Evolutionary conservation across 805 yeast genomes (phyloP).

Genomic region (Danielozyma ontarioensis): DNA sequence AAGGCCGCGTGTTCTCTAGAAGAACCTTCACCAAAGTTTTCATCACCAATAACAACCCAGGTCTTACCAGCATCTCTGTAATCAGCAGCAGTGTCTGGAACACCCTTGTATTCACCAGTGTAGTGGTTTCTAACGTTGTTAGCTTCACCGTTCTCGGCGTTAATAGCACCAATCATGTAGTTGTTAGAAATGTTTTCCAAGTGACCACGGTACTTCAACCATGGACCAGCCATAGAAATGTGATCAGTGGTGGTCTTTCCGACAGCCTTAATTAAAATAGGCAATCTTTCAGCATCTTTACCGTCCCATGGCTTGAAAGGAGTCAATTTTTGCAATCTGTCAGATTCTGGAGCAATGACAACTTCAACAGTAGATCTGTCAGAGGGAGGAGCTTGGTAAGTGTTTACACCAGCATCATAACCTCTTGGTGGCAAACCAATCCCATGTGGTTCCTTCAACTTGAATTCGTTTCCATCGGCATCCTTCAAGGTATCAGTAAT

Average conservation of each 20-base stretch:
- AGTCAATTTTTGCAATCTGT: constrained; percentile 89
- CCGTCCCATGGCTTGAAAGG: constrained; percentile 98
- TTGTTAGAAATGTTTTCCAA: constrained; percentile 97
- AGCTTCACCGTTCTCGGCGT: constrained; percentile 93
- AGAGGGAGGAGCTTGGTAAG: constrained; percentile 95
- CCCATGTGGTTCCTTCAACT: constrained; percentile 82
- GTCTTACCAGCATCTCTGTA: constrained; percentile 89
- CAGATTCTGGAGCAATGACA: constrained; percentile 80
- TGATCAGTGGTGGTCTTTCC: constrained; percentile 99
- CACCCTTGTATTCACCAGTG: constrained; percentile 91
- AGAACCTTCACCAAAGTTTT: constrained; percentile 99
- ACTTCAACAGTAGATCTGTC: constrained; percentile 76
- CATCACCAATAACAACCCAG: constrained; percentile 99
- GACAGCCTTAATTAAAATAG: constrained; percentile 90
- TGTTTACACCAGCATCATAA: constrained; percentile 89
- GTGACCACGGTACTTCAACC: constrained; percentile 99
- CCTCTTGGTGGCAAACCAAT: constrained; percentile 87
- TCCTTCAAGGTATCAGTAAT: constrained; percentile 83
- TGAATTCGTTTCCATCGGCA: constrained; percentile 85
- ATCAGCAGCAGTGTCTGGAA: constrained; percentile 93
- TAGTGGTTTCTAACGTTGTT: constrained; percentile 83
- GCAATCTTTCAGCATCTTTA: constrained; percentile 82
- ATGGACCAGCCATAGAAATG: constrained; percentile 99
- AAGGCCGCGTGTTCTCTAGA: constrained; percentile 99
- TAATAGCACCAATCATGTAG: constrained; percentile 99